Evolutionary conservation across 1,284 basidiomycete genomes (phyloP).

Genomic region (Cutaneotrichosporon spelunceum): DNA sequence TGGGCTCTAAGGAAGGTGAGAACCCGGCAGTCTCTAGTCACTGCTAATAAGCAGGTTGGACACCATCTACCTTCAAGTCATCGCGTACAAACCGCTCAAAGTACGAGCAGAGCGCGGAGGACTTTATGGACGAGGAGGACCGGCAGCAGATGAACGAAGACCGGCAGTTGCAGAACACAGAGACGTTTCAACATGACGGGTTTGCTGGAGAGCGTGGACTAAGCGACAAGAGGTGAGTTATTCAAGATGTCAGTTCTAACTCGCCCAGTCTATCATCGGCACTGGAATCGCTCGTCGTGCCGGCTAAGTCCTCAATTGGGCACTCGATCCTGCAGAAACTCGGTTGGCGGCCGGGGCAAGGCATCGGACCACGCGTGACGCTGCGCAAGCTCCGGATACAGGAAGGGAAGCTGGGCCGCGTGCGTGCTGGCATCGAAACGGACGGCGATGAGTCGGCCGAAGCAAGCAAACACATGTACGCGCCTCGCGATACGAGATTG

Average conservation of each 20-base stretch:
- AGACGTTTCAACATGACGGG: conserved; percentile 59
- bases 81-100: conserved; percentile 68
- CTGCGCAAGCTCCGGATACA: conserved; percentile 70
- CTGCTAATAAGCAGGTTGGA: conserved; percentile 67
- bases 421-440: conserved; percentile 43
- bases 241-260: conserved; percentile 9
- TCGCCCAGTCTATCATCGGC: conserved; percentile 57
- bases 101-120: conserved; percentile 68
- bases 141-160: conserved; percentile 72
- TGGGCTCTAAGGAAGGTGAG: conserved; percentile 88
- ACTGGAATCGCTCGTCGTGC: conserved; percentile 43
- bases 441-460: conserved; percentile 59
- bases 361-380: conserved; percentile 85
- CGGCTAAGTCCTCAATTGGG: conserved; percentile 60
- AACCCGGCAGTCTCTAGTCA: conserved; percentile 26
- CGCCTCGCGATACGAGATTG: conserved; percentile 73
- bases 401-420: conserved; percentile 56
- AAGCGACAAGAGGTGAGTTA: conserved; percentile 29
- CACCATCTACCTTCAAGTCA: conserved; percentile 84
- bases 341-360: conserved; percentile 91
- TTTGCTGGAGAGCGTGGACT: conserved; percentile 60
- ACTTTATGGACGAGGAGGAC: conserved; percentile 99
- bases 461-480: conserved; percentile 78
- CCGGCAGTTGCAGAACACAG: conserved; percentile 62
- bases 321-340: conserved; percentile 84